Conservation (phyloP, 1,139 yeast species). For the Arxiozyma slooffiae region DNA sequence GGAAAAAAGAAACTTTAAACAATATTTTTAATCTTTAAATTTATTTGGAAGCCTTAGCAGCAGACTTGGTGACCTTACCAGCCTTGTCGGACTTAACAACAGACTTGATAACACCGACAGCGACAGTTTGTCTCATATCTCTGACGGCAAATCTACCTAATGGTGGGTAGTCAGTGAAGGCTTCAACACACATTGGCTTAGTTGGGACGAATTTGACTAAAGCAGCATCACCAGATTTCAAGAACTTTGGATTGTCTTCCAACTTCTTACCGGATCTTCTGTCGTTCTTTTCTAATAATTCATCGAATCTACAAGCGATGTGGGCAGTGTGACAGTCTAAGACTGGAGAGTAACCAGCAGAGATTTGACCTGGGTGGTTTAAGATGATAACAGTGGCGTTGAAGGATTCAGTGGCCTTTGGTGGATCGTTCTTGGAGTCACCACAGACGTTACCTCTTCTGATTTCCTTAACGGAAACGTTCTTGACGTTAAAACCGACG, state of each 20-base stretch:
- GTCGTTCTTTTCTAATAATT: constrained; percentile 79
- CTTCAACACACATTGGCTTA: constrained; percentile 96
- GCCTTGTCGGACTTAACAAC: constrained; percentile 88
- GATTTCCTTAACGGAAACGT: constrained; percentile 86
- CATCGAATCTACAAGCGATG: constrained; percentile 86
- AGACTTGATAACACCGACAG: constrained; percentile 99
- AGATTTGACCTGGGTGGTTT: constrained; percentile 91
- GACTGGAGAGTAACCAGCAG: constrained; percentile 90
- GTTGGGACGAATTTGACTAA: constrained; percentile 85
- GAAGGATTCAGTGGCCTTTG: constrained; percentile 74
- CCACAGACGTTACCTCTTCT: constrained; percentile 95
- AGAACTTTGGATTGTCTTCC: constrained; percentile 76
- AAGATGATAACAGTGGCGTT: constrained; percentile 82
- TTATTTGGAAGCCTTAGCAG: constrained; percentile 96
- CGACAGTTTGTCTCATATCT: constrained; percentile 99
- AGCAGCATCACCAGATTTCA: constrained; percentile 93
- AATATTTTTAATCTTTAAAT: not conserved
- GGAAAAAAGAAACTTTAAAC: too few species aligned
- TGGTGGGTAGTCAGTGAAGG: constrained; percentile 96
- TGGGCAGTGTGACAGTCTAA: constrained; percentile 84
- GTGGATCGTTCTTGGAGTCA: constrained; percentile 94
- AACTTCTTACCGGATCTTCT: constrained; percentile 85
- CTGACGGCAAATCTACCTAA: constrained; percentile 99
- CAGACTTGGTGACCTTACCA: constrained; percentile 99
- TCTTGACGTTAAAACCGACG: constrained; percentile 92